Percentiles rank a stretch among this genome's conserved stretches.
These are phyloP conservation scores for Suillus subaureus DNA, from an alignment of 768 basidiomycete genomes.

Conservation along the genomic window DNA sequence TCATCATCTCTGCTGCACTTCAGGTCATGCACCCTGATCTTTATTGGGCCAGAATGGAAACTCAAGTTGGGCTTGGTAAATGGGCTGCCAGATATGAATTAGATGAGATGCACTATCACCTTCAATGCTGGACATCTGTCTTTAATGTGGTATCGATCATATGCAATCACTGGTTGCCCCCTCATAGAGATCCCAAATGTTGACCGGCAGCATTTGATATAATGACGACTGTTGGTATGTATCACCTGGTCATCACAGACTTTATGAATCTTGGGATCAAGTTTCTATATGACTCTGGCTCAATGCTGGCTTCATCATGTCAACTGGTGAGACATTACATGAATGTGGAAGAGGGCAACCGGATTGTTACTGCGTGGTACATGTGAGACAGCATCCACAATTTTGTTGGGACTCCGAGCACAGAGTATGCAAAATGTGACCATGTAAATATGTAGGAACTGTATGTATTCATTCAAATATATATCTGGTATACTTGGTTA, in stretches of 20 bases:
- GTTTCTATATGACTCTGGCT: neutral
- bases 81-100: neutral
- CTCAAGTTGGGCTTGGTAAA: neutral
- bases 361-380: no score
- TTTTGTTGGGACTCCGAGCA: neutral
- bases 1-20: neutral
- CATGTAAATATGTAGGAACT: neutral
- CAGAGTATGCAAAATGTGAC: neutral
- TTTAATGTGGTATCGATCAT: neutral
- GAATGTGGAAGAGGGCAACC: no score
- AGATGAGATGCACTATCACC: neutral
- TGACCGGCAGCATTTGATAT: neutral
- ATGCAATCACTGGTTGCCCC: neutral
- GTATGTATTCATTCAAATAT: no score
- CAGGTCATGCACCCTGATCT: neutral
- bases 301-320: neutral
- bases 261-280: neutral
- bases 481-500: neutral
- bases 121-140: neutral
- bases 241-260: neutral
- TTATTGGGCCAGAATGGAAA: neutral
- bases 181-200: constrained; percentile 1
- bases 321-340: neutral
- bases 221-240: neutral
- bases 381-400: neutral